Evolutionary conservation across 768 basidiomycete genomes (phyloP).

Genomic region (Hypholoma fasciculare): DNA sequence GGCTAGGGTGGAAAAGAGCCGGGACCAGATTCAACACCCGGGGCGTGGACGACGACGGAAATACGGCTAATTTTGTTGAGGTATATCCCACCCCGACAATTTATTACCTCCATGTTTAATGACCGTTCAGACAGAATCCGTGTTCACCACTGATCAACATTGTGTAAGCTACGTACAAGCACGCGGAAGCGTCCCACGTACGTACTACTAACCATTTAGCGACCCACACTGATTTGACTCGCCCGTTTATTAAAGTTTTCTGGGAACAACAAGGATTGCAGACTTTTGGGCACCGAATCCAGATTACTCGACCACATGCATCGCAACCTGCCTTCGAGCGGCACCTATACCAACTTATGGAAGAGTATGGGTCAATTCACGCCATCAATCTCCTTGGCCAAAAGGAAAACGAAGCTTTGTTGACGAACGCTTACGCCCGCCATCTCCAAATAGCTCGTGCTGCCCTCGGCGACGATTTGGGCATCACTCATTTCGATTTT

Average conservation of each 20-base stretch:
- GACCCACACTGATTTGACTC: constrained; percentile 9
- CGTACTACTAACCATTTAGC: constrained; percentile 32
- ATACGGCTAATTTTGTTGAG: constrained; percentile 97
- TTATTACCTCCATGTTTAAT: constrained; percentile 15
- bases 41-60: constrained; percentile 94
- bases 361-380: constrained; percentile 84
- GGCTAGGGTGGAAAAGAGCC: constrained; percentile 92
- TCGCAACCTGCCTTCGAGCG: constrained; percentile 97
- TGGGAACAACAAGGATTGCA: constrained; percentile 98
- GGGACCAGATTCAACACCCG: constrained; percentile 97
- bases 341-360: constrained; percentile 84
- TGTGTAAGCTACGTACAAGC: constrained; percentile 93
- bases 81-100: constrained; percentile 35
- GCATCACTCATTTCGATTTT: constrained; percentile 92
- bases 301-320: constrained; percentile 93
- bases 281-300: constrained; percentile 92
- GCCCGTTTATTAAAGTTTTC: constrained; percentile 62
- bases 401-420: constrained; percentile 87
- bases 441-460: constrained; percentile 71
- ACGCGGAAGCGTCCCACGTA: constrained; percentile 93
- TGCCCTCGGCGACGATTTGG: constrained; percentile 65
- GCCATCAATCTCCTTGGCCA: constrained; percentile 90
- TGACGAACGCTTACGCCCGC: constrained; percentile 80
- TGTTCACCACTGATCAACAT: constrained; percentile 84
- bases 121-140: constrained; percentile 74